A percentile compares a stretch with the other conserved stretches of the same genome.
Evolutionary conservation across 495 filamentous ascomycete species (phyloP).

Genomic region (Halenospora varia): DNA sequence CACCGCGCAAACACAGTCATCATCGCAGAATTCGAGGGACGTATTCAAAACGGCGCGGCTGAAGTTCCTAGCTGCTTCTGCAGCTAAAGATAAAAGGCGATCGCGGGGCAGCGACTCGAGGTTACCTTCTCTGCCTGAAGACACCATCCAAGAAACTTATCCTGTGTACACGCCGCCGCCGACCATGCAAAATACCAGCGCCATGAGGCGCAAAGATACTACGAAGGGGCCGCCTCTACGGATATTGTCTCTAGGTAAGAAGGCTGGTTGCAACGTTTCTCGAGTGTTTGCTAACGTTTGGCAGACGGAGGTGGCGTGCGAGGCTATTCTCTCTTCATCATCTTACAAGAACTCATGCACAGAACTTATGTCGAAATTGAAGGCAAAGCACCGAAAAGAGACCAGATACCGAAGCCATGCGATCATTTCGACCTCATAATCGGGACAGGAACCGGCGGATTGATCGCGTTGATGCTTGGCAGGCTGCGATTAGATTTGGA

Average conservation of each 20-base stretch:
- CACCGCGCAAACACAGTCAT: constrained; percentile 19
- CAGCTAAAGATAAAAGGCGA: constrained; percentile 5
- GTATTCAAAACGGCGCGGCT: constrained; percentile 21
- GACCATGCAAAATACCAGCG: constrained; percentile 14
- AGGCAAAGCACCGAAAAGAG: constrained; percentile 74
- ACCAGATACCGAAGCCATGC: constrained; percentile 93
- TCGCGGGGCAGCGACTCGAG: constrained; percentile 4
- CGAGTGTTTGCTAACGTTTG: constrained; percentile 4
- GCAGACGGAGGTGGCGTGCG: constrained; percentile 90
- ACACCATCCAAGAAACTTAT: background rate
- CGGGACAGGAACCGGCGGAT: constrained; percentile 89
- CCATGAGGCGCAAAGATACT: constrained; percentile 77
- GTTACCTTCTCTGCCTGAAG: constrained; percentile 3
- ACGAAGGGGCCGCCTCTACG: constrained; percentile 91
- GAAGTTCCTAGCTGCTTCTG: constrained; percentile 16
- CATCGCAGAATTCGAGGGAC: background rate
- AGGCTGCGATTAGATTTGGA: constrained; percentile 88
- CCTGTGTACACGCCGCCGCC: background rate
- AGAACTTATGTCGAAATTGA: constrained; percentile 82
- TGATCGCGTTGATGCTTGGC: constrained; percentile 96
- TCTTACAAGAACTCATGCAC: constrained; percentile 96
- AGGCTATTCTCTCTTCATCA: constrained; percentile 94
- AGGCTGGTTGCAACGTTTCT: background rate
- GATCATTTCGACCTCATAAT: constrained; percentile 97
- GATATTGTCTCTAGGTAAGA: constrained; percentile 83